Conservation (phyloP, 352 stramenopile genomes). For the Elongisporangium prolatum region DNA sequence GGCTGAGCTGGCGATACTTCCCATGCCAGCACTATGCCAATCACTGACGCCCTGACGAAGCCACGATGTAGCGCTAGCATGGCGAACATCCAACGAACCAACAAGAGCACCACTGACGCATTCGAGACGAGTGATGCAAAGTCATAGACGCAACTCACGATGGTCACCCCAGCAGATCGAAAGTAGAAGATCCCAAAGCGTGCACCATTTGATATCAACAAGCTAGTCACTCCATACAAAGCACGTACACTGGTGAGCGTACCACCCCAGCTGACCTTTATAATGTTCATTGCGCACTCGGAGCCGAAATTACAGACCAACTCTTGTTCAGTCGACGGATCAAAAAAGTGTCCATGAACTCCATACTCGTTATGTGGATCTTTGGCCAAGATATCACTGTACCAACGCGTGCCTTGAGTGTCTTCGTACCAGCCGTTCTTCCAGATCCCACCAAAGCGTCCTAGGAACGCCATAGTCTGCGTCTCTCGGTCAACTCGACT, state of each 20-base stretch:
- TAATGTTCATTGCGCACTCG: neutral
- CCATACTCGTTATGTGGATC: neutral
- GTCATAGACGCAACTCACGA: conserved; percentile 21
- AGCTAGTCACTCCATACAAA: neutral
- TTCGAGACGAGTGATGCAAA: conserved; percentile 35
- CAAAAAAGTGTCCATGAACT: conserved; percentile 11
- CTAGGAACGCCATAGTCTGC: neutral
- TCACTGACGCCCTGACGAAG: neutral
- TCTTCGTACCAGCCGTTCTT: conserved; percentile 11
- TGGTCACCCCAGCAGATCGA: conserved; percentile 3
- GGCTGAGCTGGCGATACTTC: conserved; percentile 7
- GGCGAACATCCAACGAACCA: conserved; percentile 25
- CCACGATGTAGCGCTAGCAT: conserved; percentile 7
- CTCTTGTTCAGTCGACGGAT: conserved; percentile 2
- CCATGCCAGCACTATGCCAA: conserved; percentile 9
- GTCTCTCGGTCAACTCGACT: neutral
- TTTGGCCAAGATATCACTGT: conserved; percentile 1
- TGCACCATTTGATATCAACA: conserved; percentile 2
- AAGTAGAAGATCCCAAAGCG: conserved; percentile 20
- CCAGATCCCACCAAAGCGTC: conserved; percentile 1
- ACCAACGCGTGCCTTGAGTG: neutral
- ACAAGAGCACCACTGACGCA: conserved; percentile 15
- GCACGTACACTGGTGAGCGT: neutral
- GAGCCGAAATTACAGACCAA: neutral
- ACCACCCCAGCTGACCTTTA: neutral